Percentiles rank a stretch among this genome's conserved stretches.
Evolutionary conservation across 495 filamentous ascomycete species (phyloP).

Genomic region (Penicillium parvum): DNA sequence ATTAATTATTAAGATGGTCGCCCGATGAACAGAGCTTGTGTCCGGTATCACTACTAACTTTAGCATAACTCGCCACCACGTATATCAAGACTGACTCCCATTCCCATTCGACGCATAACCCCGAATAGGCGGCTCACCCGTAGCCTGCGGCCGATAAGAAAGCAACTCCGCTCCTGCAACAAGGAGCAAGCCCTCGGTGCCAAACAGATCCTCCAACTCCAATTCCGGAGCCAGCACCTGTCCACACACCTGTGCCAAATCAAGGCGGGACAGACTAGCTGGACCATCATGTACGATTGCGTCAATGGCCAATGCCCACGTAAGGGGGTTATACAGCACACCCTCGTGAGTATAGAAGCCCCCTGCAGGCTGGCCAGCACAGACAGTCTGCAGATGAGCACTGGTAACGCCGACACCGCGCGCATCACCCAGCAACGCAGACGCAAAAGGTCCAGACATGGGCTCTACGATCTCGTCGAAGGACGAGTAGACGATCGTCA

Average conservation of each 20-base stretch:
- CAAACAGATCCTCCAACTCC: slow-evolving; percentile 30
- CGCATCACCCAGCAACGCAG: slow-evolving; percentile 33
- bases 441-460: slow-evolving; percentile 38
- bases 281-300: slow-evolving; percentile 40
- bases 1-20: too few species aligned
- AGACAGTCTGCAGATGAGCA: slow-evolving; percentile 39
- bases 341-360: slow-evolving; percentile 43
- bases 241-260: slow-evolving; percentile 28
- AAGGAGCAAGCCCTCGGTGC: slow-evolving; percentile 29
- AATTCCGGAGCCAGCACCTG: slow-evolving; percentile 27
- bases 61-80: too few species aligned
- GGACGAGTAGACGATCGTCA: slow-evolving; percentile 43
- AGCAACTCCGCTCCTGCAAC: slow-evolving; percentile 16
- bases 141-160: slow-evolving; percentile 9
- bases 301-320: slow-evolving; percentile 40
- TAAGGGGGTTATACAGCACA: slow-evolving; percentile 40
- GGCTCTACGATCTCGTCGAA: slow-evolving; percentile 47
- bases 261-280: slow-evolving; percentile 22
- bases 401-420: slow-evolving; percentile 41
- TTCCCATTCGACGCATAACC: slow-evolving; percentile 17
- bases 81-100: neutral
- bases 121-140: slow-evolving; percentile 16
- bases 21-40: too few species aligned
- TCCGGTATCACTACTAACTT: too few species aligned
- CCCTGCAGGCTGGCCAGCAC: slow-evolving; percentile 30